Evolutionary conservation across 805 yeast genomes (phyloP), one percentile per base, ranked within the genome.

Genomic region (Yarrowia deformans): DNA sequence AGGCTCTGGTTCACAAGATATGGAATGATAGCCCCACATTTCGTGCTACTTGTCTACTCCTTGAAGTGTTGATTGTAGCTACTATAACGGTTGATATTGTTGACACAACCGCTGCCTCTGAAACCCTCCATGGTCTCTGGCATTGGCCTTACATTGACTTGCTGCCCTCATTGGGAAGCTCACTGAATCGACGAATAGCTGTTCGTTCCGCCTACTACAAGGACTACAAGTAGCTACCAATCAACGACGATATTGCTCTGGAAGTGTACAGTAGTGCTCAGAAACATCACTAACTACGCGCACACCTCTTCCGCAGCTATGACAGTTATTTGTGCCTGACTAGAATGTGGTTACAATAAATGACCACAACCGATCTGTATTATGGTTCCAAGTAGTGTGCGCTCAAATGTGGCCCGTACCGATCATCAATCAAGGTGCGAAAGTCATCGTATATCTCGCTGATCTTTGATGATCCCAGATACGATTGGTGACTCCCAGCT

Each of bases 401-500:
- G 34, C 14, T 18, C 45, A 23, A 23, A 23, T 54, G 16, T 32
- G 16, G 19, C 18, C 52, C 2, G 58, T 23, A 45, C 39, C 45
- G 60, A 54, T 39, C 60, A 19, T 2, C 23, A 6, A 32, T 23
- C 60, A 54, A 19, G 60, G 60, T 37, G 19, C 37, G 40, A 18
- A 54, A 19, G 58, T 32, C 32, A 37, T 52, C 60, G 60, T 54
- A 54, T 23, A 54, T 54, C 60, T 54, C 35, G 60, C 35, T 19
- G 45, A 54, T 39, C 60, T n/a, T 9, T 37, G 58, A 19, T 3
- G 58, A 54, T 54, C 58, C 39, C 29, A 7, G 39, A 32, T 32
- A 32, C 4, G 43, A 32, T 52, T 37, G 58, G 8, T 18, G 58
- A 52, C 19, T 43, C 37, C 43, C 58, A 29, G 58, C 19, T 32